Base-by-base conservation (phyloP, 345 rosid species). In the Abelmoschus esculentus region DNA sequence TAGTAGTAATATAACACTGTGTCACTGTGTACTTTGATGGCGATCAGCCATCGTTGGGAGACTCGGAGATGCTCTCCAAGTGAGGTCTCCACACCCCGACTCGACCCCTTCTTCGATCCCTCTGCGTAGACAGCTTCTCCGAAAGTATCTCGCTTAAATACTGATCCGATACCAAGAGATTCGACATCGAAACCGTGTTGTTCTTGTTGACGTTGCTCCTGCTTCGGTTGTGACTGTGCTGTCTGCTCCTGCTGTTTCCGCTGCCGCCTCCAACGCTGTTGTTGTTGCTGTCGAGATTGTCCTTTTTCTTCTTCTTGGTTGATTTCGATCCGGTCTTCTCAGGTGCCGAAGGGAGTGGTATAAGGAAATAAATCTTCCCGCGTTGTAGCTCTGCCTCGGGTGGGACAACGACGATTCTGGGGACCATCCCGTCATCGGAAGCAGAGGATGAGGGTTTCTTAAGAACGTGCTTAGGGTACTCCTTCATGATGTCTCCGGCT, bases 21-120 rank as follows among this genome's bases (percentile, higher is more conserved):
- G 28, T 7, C 28, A 49, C 9, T 12, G 36, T 5, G 55, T 53
- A 49, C 18, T 49, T 70, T 76, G 61, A 86, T 5, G 47, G 72
- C 72, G 60, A 71, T 78, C 67, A 86, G 18, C 69, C 78, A 71
- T 84, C 90, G 58, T n/a, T 72, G 55, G 82, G 79, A 0, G 82
- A 62, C 77, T 90, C 96, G 19, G 82, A 83, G 66, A 92, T 95
- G 83, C 99, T 90, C 75, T 91, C 97, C 66, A 95, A 84, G 75
- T 88, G 97, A 47, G 99, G 99, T 67, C 99, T 85, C 99, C 99
- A 95, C 10, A 95, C 92, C 4, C 89, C 90, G 56, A 83, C 90
- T 4, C 98, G 89, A 5, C 99, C 99, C 73, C 91, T 83, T 63
- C 96, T 79, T 61, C 91, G 88, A 77, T 91, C 97, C 72, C 87